Evolutionary conservation across 805 yeast species (phyloP), one percentile per base, ranked within the genome.

Genomic region (Pichia cabralensis): DNA sequence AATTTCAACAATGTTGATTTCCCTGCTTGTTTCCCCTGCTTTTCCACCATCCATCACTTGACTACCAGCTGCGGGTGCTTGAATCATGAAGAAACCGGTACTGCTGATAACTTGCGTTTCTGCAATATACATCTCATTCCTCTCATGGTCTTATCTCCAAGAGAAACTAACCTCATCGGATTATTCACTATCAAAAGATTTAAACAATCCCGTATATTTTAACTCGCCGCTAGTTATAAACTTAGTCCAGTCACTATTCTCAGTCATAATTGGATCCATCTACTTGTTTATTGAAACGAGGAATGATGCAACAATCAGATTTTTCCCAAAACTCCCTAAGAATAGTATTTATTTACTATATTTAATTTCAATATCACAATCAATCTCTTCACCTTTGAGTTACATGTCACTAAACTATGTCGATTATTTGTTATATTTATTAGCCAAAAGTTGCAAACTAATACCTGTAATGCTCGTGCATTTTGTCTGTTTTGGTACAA

Each of bases 381-480:
- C 94, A 16, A 48, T 88, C 18, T 75, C 95, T 1, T 71, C 88
- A 2, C 96, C 96, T 5, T 58, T 92, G 29, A 92, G 94, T 1
- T 76, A 84, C 41, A 70, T 76, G 27, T 74, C 95, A 14, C 60
- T 89, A 40, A 66, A 71, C 32, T 84, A 89, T 53, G 89, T 92
- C 22, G 95, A 84, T 51, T 92, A 82, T 52, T 61, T 92, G 49
- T 80, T 94, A 0, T 80, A 74, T 47, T 69, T 89, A 42, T 67
- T 92, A 41, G 94, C 96, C 14, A 92, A 92, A 53, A 80, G 95
- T 35, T 89, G 97, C 55, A 92, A 92, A 50, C 67, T 92, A 55
- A 74, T 92, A 16, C 99, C 99, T 0, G 95, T 89, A n/a, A 76
- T 92, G 80, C 52, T 82, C 22, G 81, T 92, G 3, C 96, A 86